Evolutionary conservation across 2,329 filamentous ascomycete species (phyloP), one percentile per base, ranked within the genome.

Genomic region (Onygenales sp.): DNA sequence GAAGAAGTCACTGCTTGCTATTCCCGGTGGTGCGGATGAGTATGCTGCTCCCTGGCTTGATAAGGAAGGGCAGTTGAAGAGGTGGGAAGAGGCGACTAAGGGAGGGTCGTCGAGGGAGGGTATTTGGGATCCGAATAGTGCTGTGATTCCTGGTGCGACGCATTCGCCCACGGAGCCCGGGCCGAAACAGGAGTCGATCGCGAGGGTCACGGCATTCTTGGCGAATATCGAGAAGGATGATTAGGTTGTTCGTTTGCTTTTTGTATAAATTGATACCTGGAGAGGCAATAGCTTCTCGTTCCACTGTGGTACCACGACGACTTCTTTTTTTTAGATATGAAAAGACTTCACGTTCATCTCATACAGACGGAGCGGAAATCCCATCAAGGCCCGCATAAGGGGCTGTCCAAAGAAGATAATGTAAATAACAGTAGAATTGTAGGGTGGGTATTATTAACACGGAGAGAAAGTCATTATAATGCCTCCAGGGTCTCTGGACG

Each of bases 121-220:
- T 41, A 65, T 74, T 31, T 80, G 76, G 76, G 72, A 78, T 64
- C 57, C 66, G 3, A 69, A 72, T 53, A 78, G 76, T 56, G 76
- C 71, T 8, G 60, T 78, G 33, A 70, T 80, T 53, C 67, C 72
- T 0, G 70, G 69, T 36, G 77, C 77, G 6, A 74, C 69, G 10
- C 77, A 80, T 60, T 76, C 75, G 53, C 63, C 78, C 52, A 72
- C 68, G 47, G 75, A 72, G 54, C 71, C 75, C 54, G 75, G 69
- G 46, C 68, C 72, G n/a, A 50, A 58, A 35, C 46, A 57, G 17
- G 66, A 70, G 44, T 55, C 72, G 51, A 59, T 68, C 52, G 60
- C 61, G n/a, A 68, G 66, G 41, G 65, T 73, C 14, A 54, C 63
- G 50, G 58, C 58, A 11, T 73, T 70, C 56, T 51, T 72, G 54